A percentile compares a stretch with the other conserved stretches of the same genome.
phyloP scores from a whole-genome alignment of 768 basidiomycete species.

The Boletus vermiculosoides region DNA sequence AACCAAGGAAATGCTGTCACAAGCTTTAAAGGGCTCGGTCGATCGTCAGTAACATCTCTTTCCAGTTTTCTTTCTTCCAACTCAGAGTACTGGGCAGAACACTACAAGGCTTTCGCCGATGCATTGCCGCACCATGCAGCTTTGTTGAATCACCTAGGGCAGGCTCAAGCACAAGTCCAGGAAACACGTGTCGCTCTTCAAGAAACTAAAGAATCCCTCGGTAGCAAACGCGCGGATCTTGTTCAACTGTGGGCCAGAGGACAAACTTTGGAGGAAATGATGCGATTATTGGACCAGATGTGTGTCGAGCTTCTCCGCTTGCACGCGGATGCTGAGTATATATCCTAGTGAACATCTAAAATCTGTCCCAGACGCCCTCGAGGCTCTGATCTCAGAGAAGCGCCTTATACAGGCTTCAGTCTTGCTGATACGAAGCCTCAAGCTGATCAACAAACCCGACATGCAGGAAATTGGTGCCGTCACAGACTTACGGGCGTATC shows the following conservation, averaged over 20 bases:
- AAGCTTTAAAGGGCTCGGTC: slow-evolving; percentile 82
- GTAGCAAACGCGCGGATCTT: slow-evolving; percentile 82
- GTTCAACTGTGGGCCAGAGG: slow-evolving; percentile 88
- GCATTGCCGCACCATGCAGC: slow-evolving; percentile 88
- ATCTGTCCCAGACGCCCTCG: slow-evolving; percentile 86
- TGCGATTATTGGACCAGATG: slow-evolving; percentile 93
- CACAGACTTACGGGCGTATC: slow-evolving; percentile 81
- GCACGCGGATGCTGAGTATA: slow-evolving; percentile 16
- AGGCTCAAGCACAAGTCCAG: slow-evolving; percentile 72
- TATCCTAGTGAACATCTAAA: slow-evolving; percentile 78
- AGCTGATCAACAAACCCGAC: slow-evolving; percentile 87
- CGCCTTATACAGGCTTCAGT: slow-evolving; percentile 85
- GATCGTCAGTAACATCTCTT: slow-evolving; percentile 57
- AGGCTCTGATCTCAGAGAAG: slow-evolving; percentile 95
- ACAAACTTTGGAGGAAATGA: slow-evolving; percentile 94
- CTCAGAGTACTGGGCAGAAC: slow-evolving; percentile 47
- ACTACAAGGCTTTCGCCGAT: slow-evolving; percentile 95
- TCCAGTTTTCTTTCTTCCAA: neutral
- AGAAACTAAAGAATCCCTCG: slow-evolving; percentile 77
- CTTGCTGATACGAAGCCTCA: slow-evolving; percentile 82
- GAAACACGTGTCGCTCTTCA: slow-evolving; percentile 67
- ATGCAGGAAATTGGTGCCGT: slow-evolving; percentile 96
- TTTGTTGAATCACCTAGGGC: slow-evolving; percentile 66
- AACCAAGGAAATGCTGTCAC: slow-evolving; percentile 75
- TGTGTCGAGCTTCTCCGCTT: slow-evolving; percentile 38